A percentile compares a stretch with the other conserved stretches of the same genome.
phyloP scores from a whole-genome alignment of 139 green algal species.

The Chlamydomonas eustigma region DNA sequence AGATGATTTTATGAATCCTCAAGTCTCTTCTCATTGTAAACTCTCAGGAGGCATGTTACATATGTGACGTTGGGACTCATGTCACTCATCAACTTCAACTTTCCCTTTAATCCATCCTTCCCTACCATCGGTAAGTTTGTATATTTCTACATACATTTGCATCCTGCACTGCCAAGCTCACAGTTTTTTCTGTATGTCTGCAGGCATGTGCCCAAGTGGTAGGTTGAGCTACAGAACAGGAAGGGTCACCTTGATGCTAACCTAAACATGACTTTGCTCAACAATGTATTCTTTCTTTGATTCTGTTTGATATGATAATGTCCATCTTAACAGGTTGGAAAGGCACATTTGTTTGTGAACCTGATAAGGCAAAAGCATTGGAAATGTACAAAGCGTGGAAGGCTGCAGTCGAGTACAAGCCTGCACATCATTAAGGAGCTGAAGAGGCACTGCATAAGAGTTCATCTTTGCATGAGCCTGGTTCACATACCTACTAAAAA shows the following conservation, averaged over 20 bases:
- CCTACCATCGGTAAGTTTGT: conserved; percentile 39
- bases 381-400: conserved; percentile 37
- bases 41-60: conserved; percentile 35
- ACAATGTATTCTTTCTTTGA: neutral
- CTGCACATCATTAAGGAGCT: conserved; percentile 4
- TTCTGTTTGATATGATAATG: neutral
- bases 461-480: too few relatives aligned
- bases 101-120: conserved; percentile 51
- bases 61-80: conserved; percentile 26
- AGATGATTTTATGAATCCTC: neutral
- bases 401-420: conserved; percentile 2
- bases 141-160: neutral
- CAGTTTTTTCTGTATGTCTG: neutral
- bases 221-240: conserved; percentile 2
- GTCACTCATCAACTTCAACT: conserved; percentile 41
- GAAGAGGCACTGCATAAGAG: too few relatives aligned
- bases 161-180: neutral
- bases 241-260: too few relatives aligned
- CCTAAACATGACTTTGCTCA: neutral
- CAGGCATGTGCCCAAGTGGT: conserved; percentile 47
- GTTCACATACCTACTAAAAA: too few relatives aligned
- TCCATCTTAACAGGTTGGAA: conserved; percentile 36
- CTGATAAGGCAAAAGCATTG: conserved; percentile 45
- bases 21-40: neutral
- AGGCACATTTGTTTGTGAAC: conserved; percentile 47